A percentile compares a stretch with the other conserved stretches of the same genome.
Evolutionary conservation across 2,329 filamentous ascomycete genomes (phyloP).

Genomic region (Alternaria sp.): DNA sequence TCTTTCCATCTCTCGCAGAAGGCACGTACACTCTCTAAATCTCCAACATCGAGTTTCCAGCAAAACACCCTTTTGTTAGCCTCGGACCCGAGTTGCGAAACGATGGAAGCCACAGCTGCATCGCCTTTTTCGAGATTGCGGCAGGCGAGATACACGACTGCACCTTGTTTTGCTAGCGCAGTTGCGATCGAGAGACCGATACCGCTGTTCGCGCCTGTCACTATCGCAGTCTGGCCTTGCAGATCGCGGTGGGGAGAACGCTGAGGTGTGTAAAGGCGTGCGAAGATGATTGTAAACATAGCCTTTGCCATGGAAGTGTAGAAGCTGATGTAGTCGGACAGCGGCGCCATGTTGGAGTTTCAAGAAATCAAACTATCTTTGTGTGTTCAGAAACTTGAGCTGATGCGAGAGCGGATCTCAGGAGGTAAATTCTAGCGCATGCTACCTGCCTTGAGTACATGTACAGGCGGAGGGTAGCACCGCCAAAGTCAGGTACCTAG

Average conservation of each 20-base stretch:
- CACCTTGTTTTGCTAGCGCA: constrained; percentile 18
- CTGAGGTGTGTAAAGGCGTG: constrained; percentile 19
- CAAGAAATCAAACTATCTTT: no score
- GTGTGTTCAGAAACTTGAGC: no score
- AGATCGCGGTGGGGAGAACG: constrained; percentile 26
- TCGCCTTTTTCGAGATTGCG: constrained; percentile 19
- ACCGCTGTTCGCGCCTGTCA: constrained; percentile 60
- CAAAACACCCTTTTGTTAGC: constrained; percentile 8
- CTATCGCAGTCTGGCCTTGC: constrained; percentile 54
- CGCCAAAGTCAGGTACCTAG: neutral
- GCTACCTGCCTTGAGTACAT: neutral
- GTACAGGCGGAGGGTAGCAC: neutral
- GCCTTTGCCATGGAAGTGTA: constrained; percentile 13
- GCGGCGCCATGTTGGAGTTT: constrained; percentile 2
- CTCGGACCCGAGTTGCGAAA: neutral
- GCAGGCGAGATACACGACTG: constrained; percentile 20
- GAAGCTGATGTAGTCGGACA: constrained; percentile 8
- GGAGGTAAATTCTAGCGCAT: neutral
- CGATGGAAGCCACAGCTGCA: constrained; percentile 12
- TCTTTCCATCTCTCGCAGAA: constrained; percentile 17
- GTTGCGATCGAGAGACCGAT: constrained; percentile 50
- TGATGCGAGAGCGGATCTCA: neutral
- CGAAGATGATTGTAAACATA: constrained; percentile 8
- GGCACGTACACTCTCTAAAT: constrained; percentile 14
- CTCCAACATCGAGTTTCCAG: constrained; percentile 14